Base-by-base conservation (phyloP, 2,329 filamentous ascomycete species). In the Fusarium robinianum region DNA sequence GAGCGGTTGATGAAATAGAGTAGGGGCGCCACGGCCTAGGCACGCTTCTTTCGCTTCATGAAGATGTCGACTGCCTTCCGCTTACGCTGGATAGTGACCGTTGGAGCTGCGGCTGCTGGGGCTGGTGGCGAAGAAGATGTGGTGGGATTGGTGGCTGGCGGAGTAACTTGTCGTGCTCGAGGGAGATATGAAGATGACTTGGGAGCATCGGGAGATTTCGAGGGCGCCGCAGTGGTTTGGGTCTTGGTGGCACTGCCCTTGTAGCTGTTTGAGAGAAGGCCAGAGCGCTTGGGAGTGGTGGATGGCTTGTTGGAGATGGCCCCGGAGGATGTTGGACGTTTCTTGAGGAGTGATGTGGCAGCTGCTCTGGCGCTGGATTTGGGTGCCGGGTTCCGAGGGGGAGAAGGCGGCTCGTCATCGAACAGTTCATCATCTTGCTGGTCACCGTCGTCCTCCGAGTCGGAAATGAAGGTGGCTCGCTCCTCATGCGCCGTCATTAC, bases 11-110 rank as follows among this genome's bases (percentile, higher is more conserved):
- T 9, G n/a, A 25, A 34, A 31, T 14, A 21, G 19, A 36, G 22
- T 8, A 8, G 27, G 26, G 27, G 4, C 18, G 3, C 5, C 7
- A 12, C 2, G 15, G n/a, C n/a, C 53, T 17, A 61, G 10, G 37
- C 44, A 37, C 57, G 58, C 59, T 72, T 77, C 61, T 74, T 72
- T 30, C 51, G 55, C 26, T 65, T 68, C 73, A 78, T 77, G 49
- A 80, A 80, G n/a, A 78, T 65, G 48, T 72, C 72, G 5, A 73
- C 71, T 1, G 66, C 60, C 55, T 76, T 76, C 39, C 75, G 69
- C 55, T 78, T 78, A 27, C 66, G 63, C 7, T 53, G 37, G 3
- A 33, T 49, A 17, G 44, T 27, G 10, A 37, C 21, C 9, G 33
- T 8, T 14, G 47, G 26, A 29, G 51, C 33, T 30, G 51, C 36